Evolutionary conservation across 371 early-diverging fungal genomes (phyloP).

Genomic region (Nematocida ironsii): DNA sequence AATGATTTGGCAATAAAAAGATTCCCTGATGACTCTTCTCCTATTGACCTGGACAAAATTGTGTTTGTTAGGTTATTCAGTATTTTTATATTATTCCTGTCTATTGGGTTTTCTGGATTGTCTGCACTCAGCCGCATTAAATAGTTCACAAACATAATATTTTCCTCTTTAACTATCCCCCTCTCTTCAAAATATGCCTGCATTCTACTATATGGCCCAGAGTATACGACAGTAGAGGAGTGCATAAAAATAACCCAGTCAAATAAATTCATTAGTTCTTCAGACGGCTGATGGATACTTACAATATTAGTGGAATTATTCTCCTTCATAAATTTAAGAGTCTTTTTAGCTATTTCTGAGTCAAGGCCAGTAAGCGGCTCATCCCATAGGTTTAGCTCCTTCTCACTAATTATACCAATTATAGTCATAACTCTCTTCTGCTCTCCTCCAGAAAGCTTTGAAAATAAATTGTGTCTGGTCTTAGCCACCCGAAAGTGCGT

Average conservation of each 20-base stretch:
- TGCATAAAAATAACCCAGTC: constrained; percentile 72
- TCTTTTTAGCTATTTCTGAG: constrained; percentile 57
- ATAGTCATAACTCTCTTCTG: constrained; percentile 63
- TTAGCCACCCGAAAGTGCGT: constrained; percentile 32
- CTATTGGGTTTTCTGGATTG: background rate
- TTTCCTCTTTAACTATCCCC: background rate
- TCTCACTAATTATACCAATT: constrained; percentile 24
- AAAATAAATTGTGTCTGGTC: constrained; percentile 9
- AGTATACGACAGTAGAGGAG: constrained; percentile 65
- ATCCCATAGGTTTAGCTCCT: constrained; percentile 60
- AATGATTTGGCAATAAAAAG: constrained; percentile 3
- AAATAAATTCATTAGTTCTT: constrained; percentile 69
- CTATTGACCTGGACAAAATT: background rate
- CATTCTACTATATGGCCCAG: constrained; percentile 49
- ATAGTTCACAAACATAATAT: constrained; percentile 11
- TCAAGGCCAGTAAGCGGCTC: constrained; percentile 66
- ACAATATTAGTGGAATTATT: constrained; percentile 18
- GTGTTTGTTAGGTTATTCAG: background rate
- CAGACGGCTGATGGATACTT: constrained; percentile 11
- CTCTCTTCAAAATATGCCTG: background rate
- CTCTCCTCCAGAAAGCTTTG: constrained; percentile 61
- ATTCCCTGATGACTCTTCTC: background rate
- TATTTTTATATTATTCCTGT: background rate
- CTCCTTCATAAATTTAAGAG: constrained; percentile 72
- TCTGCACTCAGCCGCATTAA: constrained; percentile 25